Evolutionary conservation across 495 filamentous ascomycete species (phyloP).

Genomic region (Thermochaetoides thermophila): DNA sequence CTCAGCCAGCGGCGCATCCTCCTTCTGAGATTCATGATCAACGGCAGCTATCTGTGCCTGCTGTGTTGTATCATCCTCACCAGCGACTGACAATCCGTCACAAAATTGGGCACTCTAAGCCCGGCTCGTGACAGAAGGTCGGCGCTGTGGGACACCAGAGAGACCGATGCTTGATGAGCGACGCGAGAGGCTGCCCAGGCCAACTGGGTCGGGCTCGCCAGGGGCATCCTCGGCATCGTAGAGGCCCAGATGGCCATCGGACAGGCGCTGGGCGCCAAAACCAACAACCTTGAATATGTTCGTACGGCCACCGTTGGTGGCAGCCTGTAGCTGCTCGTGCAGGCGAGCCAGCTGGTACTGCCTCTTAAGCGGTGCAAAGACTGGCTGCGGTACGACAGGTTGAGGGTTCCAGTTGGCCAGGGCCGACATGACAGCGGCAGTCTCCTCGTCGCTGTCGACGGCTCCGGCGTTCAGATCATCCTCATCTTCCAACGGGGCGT

Average conservation of each 20-base stretch:
- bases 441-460: constrained; percentile 89
- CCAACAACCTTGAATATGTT: constrained; percentile 41
- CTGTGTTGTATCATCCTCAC: too few relatives aligned
- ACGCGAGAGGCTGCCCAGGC: constrained; percentile 18
- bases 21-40: too few relatives aligned
- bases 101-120: constrained; percentile 18
- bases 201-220: constrained; percentile 28
- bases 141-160: constrained; percentile 24
- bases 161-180: constrained; percentile 32
- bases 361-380: constrained; percentile 48
- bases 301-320: constrained; percentile 41
- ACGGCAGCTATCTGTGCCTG: too few relatives aligned
- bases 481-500: constrained; percentile 81
- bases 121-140: constrained; percentile 28
- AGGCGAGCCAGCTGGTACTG: constrained; percentile 75
- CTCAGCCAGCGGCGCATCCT: too few relatives aligned
- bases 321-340: constrained; percentile 74
- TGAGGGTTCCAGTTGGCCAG: constrained; percentile 59
- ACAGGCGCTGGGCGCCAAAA: constrained; percentile 32
- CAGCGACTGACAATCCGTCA: constrained; percentile 5
- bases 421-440: constrained; percentile 71
- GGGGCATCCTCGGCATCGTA: constrained; percentile 30
- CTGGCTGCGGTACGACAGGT: constrained; percentile 50
- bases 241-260: constrained; percentile 24
- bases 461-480: constrained; percentile 54